Percentiles rank a stretch among this genome's conserved stretches.
phyloP scores from a whole-genome alignment of 352 stramenopile genomes.

The Phytophthora pinifolia region DNA sequence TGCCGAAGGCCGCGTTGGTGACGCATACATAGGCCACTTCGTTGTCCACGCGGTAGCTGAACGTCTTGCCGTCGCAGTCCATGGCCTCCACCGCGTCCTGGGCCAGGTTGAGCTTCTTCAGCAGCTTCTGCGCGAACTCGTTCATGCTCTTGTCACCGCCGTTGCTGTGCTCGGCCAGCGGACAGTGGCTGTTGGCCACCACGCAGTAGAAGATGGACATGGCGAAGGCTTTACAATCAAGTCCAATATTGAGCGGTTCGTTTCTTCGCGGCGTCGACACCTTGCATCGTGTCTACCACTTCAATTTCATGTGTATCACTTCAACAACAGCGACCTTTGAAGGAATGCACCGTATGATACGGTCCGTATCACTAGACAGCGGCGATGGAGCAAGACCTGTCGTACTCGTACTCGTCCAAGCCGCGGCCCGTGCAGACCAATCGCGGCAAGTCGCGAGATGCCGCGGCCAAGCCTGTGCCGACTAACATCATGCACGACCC shows the following conservation, averaged over 20 bases:
- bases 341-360: no score
- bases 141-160: slow-evolving; percentile 85
- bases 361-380: no score
- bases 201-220: slow-evolving; percentile 91
- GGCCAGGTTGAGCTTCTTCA: slow-evolving; percentile 84
- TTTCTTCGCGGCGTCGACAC: slow-evolving; percentile 14
- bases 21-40: slow-evolving; percentile 87
- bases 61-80: slow-evolving; percentile 79
- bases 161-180: slow-evolving; percentile 82
- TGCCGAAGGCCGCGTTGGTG: slow-evolving; percentile 76
- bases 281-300: slow-evolving; percentile 10
- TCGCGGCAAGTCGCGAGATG: slow-evolving; percentile 47
- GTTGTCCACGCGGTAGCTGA: slow-evolving; percentile 86
- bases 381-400: slow-evolving; percentile 53
- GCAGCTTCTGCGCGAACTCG: slow-evolving; percentile 83
- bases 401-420: slow-evolving; percentile 82
- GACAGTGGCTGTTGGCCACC: slow-evolving; percentile 78
- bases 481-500: slow-evolving; percentile 83
- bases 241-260: slow-evolving; percentile 7
- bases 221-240: slow-evolving; percentile 1
- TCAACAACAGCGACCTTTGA: slow-evolving; percentile 26
- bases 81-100: slow-evolving; percentile 78
- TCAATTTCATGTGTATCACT: slow-evolving; percentile 12
- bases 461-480: slow-evolving; percentile 25
- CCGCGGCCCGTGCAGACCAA: slow-evolving; percentile 67